Base-by-base conservation (phyloP, 768 basidiomycete genomes). In the Artomyces pyxidatus region DNA sequence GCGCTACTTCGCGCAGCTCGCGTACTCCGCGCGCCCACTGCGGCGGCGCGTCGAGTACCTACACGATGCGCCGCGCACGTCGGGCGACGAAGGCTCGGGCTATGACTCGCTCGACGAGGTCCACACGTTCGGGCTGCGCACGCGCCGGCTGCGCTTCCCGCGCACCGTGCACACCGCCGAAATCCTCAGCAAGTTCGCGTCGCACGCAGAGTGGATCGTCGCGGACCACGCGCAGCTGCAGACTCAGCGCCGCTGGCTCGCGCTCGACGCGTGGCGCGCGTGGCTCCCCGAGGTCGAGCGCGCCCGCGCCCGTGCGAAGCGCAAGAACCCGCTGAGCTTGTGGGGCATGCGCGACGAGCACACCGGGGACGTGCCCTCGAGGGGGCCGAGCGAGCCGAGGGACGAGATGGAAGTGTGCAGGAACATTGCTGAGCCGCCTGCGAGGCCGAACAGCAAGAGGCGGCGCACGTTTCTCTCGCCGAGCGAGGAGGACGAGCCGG, bases 171-270 rank as follows among this genome's bases (percentile, higher is more conserved):
- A 78, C 39, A 67, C 49, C 25, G 72, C 78, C 28, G 77, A 81
- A 58, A 60, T 83, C n/a, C 59, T 67, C 29, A 68, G 70, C 10
- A 50, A 70, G 1, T 75, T 83, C 51, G 80, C 78, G 10, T 66
- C 71, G 9, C 80, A 84, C 8, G 71, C 73, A 0, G 74, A 73
- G 29, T 85, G 82, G 83, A 55, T 85, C 7, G 59, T 80, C 30
- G 71, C 75, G 10, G 70, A 80, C 43, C 75, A 75, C 50, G 58
- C 71, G 28, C 66, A 10, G 12, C 19, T 28, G 11, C 6, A 17
- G 30, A n/a, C n/a, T n/a, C n/a, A n/a, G n/a, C 16, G 35, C n/a
- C 32, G 37, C 17, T 35, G 11, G 12, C 16, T 46, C 4, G 21
- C 32, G 14, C 17, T 46, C 35, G 29, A 3, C 40, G 43, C 14